These are phyloP conservation scores for Malania oleifera DNA, from an alignment of 164 flowering plant species.

Conservation along the genomic window DNA sequence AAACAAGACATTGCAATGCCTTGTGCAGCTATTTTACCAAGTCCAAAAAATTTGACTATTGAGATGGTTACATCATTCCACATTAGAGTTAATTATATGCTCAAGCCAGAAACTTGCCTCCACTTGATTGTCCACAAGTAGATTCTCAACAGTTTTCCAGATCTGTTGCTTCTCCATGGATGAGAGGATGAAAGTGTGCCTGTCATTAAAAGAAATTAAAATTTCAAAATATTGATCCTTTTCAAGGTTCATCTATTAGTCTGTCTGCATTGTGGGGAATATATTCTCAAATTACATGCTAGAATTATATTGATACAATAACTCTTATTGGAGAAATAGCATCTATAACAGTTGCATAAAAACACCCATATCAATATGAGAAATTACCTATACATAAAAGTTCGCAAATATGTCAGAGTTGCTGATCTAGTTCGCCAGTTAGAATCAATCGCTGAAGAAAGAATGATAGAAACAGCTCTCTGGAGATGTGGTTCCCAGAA, in stretches of 20 bases:
- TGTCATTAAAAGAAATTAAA: constrained; percentile 18
- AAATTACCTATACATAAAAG: constrained; percentile 81
- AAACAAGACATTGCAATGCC: neutral
- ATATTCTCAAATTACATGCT: neutral
- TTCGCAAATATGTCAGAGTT: constrained; percentile 76
- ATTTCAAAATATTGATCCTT: too few species aligned
- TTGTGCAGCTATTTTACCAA: neutral
- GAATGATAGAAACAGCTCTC: constrained; percentile 63
- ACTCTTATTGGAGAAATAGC: too few species aligned
- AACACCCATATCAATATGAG: neutral
- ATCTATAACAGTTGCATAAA: neutral
- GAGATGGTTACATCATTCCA: neutral
- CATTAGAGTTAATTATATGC: neutral
- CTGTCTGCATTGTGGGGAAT: neutral
- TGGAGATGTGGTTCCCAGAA: constrained; percentile 64
- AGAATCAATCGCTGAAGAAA: constrained; percentile 63
- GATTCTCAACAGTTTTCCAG: constrained; percentile 79
- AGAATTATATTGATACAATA: neutral
- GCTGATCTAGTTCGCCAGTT: constrained; percentile 97
- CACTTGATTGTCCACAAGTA: constrained; percentile 80
- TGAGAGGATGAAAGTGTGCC: constrained; percentile 81
- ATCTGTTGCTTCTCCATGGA: constrained; percentile 59
- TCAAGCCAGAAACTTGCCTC: constrained; percentile 57
- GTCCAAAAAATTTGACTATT: neutral
- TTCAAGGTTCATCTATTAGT: too few species aligned